Percentiles rank a stretch among this genome's conserved stretches.
Evolutionary conservation across 805 yeast genomes (phyloP).

Genomic region (Sugiyamaella marilandica): DNA sequence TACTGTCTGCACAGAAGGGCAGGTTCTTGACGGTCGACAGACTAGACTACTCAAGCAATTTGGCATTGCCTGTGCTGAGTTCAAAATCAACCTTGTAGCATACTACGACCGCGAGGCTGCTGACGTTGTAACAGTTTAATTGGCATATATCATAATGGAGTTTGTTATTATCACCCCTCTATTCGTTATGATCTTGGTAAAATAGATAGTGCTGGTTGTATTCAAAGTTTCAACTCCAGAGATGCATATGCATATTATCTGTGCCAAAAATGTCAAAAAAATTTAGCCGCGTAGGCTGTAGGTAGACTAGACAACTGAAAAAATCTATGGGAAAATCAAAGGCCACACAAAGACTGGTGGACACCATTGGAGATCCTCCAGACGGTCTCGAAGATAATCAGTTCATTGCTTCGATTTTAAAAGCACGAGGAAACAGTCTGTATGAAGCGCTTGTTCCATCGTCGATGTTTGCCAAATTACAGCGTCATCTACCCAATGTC

Average conservation of each 20-base stretch:
- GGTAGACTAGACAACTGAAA: not conserved
- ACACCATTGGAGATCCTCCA: slow-evolving; percentile 29
- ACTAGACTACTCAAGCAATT: slow-evolving; percentile 89
- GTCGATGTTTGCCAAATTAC: slow-evolving; percentile 9
- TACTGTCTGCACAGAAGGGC: slow-evolving; percentile 75
- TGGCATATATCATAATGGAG: not conserved
- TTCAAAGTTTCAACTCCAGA: not conserved
- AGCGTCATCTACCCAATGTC: not conserved
- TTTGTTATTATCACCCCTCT: not conserved
- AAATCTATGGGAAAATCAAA: slow-evolving; percentile 8
- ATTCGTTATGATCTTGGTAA: not conserved
- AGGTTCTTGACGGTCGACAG: slow-evolving; percentile 79
- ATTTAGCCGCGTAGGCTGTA: slow-evolving; percentile 2
- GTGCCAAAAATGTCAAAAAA: not conserved
- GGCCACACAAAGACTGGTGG: slow-evolving; percentile 17
- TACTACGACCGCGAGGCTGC: slow-evolving; percentile 54
- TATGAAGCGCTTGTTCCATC: slow-evolving; percentile 31
- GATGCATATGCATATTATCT: not conserved
- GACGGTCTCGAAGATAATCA: slow-evolving; percentile 25
- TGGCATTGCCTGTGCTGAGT: slow-evolving; percentile 91
- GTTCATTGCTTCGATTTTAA: slow-evolving; percentile 28
- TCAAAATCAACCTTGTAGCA: slow-evolving; percentile 75
- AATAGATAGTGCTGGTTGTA: not conserved
- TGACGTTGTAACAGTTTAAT: not conserved
- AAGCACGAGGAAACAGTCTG: slow-evolving; percentile 30